phyloP scores from a whole-genome alignment of 2,329 filamentous ascomycete species.

The Xylaria sp. region DNA sequence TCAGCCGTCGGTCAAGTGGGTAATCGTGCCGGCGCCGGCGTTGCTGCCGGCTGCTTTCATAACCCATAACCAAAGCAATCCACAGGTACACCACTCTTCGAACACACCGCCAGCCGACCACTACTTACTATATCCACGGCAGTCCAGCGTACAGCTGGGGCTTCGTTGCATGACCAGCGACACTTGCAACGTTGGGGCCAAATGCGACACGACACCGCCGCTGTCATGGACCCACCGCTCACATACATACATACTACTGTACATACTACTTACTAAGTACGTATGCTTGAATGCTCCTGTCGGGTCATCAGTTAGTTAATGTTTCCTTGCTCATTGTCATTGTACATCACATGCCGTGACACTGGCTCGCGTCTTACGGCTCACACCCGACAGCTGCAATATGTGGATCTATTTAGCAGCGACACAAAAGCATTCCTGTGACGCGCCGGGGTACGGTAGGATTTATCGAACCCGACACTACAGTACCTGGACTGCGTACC shows the following conservation, averaged over 20 bases:
- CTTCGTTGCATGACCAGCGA: slow-evolving; percentile 16
- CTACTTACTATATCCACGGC: not conserved
- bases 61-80: slow-evolving; percentile 12
- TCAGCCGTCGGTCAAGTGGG: slow-evolving; percentile 1
- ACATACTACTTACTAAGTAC: too few species aligned
- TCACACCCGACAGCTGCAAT: slow-evolving; percentile 21
- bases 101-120: slow-evolving; percentile 14
- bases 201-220: slow-evolving; percentile 23
- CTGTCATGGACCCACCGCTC: slow-evolving; percentile 14
- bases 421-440: slow-evolving; percentile 11
- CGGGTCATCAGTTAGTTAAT: slow-evolving; percentile 5
- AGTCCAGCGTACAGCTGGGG: not conserved
- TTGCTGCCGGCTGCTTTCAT: not conserved
- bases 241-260: too few species aligned
- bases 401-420: slow-evolving; percentile 15
- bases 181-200: slow-evolving; percentile 23
- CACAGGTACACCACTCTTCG: not conserved
- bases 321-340: slow-evolving; percentile 20
- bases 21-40: slow-evolving; percentile 17
- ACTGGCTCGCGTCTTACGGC: slow-evolving; percentile 28
- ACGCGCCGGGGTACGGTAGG: not conserved
- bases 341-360: slow-evolving; percentile 18
- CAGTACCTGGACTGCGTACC: not conserved
- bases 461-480: not conserved
- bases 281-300: too few species aligned